phyloP scores from a whole-genome alignment of 2,329 filamentous ascomycete species.

The Aureobasidium sp. region DNA sequence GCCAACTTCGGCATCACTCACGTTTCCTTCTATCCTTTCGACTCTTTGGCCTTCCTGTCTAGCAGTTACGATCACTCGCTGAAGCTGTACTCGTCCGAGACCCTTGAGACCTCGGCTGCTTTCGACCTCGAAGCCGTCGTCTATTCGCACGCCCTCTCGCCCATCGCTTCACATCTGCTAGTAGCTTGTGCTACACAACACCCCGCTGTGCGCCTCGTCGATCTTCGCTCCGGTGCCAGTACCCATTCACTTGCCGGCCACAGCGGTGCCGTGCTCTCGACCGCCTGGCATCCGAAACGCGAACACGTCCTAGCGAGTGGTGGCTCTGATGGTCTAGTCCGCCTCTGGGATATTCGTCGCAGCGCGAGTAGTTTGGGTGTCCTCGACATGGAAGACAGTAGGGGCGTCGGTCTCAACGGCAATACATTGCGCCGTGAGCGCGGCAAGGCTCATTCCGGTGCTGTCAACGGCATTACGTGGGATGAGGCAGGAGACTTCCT shows the following conservation, averaged over 20 bases:
- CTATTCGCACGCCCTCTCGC: conserved; percentile 70
- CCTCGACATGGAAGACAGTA: conserved; percentile 74
- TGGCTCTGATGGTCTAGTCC: conserved; percentile 72
- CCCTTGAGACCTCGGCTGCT: conserved; percentile 51
- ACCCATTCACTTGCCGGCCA: conserved; percentile 44
- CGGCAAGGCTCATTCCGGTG: conserved; percentile 61
- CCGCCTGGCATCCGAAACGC: conserved; percentile 71
- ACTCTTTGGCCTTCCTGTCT: conserved; percentile 65
- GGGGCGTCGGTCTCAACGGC: conserved; percentile 28
- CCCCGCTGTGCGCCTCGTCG: conserved; percentile 73
- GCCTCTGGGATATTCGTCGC: conserved; percentile 80
- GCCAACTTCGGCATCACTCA: conserved; percentile 69
- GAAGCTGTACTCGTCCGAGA: conserved; percentile 64
- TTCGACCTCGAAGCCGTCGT: conserved; percentile 61
- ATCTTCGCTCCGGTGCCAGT: conserved; percentile 71
- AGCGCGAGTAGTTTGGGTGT: conserved; percentile 67
- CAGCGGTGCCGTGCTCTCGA: conserved; percentile 46
- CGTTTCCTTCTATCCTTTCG: conserved; percentile 70
- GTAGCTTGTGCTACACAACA: conserved; percentile 86
- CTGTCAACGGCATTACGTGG: conserved; percentile 81
- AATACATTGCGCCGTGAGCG: conserved; percentile 32
- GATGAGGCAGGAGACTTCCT: conserved; percentile 69
- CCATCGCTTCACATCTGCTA: conserved; percentile 62
- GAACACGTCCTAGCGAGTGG: conserved; percentile 77
- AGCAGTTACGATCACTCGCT: conserved; percentile 70